Percentiles rank a stretch among this genome's conserved stretches.
These are phyloP conservation scores for Lyophyllum semitale DNA, from an alignment of 768 basidiomycete genomes.

Conservation along the genomic window DNA sequence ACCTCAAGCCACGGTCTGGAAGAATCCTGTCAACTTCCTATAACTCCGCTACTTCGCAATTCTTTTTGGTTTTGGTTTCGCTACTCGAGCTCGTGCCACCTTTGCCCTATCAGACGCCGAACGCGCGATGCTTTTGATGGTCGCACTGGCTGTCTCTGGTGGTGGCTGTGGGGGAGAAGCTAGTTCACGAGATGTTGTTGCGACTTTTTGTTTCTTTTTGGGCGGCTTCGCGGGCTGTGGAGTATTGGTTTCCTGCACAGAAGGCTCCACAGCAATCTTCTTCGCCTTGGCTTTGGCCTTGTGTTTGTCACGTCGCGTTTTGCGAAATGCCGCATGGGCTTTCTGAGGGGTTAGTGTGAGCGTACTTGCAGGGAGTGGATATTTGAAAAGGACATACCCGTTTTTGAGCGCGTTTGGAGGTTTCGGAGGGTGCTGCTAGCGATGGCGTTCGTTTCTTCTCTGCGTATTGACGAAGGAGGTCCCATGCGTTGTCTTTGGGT, in stretches of 20 bases:
- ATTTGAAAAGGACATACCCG: constrained; percentile 41
- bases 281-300: constrained; percentile 43
- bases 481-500: constrained; percentile 50
- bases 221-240: constrained; percentile 5
- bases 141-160: constrained; percentile 8
- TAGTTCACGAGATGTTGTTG: constrained; percentile 6
- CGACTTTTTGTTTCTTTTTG: constrained; percentile 19
- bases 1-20: not conserved
- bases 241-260: not conserved
- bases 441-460: constrained; percentile 28
- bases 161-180: not conserved
- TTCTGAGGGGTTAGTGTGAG: constrained; percentile 33
- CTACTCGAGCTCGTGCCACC: constrained; percentile 33
- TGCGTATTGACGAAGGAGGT: constrained; percentile 33
- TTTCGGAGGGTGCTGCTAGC: constrained; percentile 20
- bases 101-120: constrained; percentile 39
- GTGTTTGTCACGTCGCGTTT: constrained; percentile 48
- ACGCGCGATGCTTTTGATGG: constrained; percentile 34
- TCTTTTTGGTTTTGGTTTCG: constrained; percentile 3
- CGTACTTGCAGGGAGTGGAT: not conserved
- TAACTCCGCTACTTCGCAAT: not conserved
- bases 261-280: not conserved
- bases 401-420: constrained; percentile 65
- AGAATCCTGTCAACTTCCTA: not conserved
- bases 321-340: constrained; percentile 45